phyloP scores from a whole-genome alignment of 2,329 filamentous ascomycete genomes.

The Verticillium nonalfalfae region DNA sequence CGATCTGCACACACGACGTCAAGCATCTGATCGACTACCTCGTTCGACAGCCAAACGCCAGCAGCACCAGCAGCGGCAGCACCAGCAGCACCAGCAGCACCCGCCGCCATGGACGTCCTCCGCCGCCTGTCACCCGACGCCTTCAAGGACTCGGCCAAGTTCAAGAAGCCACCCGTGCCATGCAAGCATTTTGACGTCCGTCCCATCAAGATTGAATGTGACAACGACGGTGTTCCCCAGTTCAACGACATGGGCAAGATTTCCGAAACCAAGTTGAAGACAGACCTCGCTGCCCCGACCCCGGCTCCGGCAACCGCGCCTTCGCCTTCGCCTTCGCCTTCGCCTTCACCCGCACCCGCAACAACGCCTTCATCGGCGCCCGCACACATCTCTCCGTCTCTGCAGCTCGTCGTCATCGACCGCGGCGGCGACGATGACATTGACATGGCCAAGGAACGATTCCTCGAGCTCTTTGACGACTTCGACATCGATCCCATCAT shows the following conservation, averaged over 20 bases:
- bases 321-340: too few relatives aligned
- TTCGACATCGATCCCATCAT: conserved; percentile 4
- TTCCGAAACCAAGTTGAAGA: neutral
- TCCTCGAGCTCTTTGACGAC: neutral
- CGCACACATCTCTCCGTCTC: neutral
- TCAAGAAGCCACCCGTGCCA: neutral
- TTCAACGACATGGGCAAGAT: neutral
- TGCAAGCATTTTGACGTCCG: neutral
- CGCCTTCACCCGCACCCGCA: too few relatives aligned
- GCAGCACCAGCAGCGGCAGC: too few relatives aligned
- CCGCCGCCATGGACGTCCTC: neutral
- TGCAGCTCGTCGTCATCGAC: conserved; percentile 3
- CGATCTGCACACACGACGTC: neutral
- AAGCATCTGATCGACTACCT: neutral
- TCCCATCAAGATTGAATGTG: neutral
- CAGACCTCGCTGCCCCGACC: neutral
- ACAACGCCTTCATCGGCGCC: neutral
- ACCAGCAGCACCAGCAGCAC: too few relatives aligned
- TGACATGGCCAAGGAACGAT: neutral
- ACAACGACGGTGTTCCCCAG: neutral
- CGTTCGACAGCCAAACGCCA: too few relatives aligned
- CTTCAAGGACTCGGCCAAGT: neutral
- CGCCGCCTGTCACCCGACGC: neutral
- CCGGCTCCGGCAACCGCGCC: neutral
- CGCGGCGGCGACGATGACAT: conserved; percentile 3